Percentiles rank a stretch among this genome's conserved stretches.
These are phyloP conservation scores for Mycena albidolilacea DNA, from an alignment of 768 basidiomycete species.

Conservation along the genomic window DNA sequence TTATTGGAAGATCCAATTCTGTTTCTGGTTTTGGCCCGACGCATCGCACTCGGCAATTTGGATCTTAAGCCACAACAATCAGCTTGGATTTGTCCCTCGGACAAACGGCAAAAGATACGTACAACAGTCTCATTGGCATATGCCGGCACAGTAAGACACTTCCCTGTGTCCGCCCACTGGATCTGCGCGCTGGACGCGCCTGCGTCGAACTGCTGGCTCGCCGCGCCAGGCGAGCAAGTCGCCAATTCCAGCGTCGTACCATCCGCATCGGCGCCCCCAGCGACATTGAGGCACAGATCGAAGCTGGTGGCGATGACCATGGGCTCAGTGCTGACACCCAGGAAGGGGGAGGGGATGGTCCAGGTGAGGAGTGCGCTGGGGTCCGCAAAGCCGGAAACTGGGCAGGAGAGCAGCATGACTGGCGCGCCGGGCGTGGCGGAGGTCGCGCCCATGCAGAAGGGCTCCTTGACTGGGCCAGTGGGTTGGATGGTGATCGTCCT, in stretches of 20 bases:
- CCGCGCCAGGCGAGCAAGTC: constrained; percentile 23
- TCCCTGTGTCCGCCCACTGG: constrained; percentile 29
- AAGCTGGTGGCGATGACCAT: constrained; percentile 20
- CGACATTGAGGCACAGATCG: constrained; percentile 28
- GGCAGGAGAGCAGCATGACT: constrained; percentile 28
- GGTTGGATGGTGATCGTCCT: constrained; percentile 29
- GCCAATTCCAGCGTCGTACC: constrained; percentile 28
- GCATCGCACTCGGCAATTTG: constrained; percentile 23
- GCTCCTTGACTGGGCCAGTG: constrained; percentile 24
- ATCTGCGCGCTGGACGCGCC: constrained; percentile 22
- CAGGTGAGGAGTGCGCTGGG: constrained; percentile 27
- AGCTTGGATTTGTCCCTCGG: constrained; percentile 22
- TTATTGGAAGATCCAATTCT: constrained; percentile 27
- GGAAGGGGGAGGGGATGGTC: constrained; percentile 17
- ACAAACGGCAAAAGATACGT: constrained; percentile 26
- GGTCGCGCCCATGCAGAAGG: constrained; percentile 25
- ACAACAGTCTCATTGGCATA: constrained; percentile 27
- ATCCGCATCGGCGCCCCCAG: constrained; percentile 25
- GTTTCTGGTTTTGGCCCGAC: constrained; percentile 28
- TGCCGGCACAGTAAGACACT: constrained; percentile 25
- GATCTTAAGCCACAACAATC: constrained; percentile 28
- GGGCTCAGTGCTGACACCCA: constrained; percentile 26
- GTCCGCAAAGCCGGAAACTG: constrained; percentile 23
- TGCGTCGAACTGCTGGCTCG: constrained; percentile 26
- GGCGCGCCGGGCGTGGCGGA: constrained; percentile 28